Evolutionary conservation across 2,329 filamentous ascomycete species (phyloP).

Genomic region (Botryotinia globosa): DNA sequence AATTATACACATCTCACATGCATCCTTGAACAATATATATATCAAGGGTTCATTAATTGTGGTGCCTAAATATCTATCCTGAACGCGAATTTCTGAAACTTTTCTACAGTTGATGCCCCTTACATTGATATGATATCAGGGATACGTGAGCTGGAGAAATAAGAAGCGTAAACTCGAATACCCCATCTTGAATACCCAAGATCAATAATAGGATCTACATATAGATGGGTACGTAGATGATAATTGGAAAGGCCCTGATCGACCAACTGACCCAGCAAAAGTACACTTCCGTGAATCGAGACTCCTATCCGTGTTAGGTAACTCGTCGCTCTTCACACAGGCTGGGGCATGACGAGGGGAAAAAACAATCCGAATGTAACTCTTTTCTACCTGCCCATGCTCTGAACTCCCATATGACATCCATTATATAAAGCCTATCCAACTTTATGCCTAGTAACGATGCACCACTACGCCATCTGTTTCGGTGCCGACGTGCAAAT

Average conservation of each 20-base stretch:
- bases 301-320: neutral
- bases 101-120: conserved; percentile 5
- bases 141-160: neutral
- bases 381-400: neutral
- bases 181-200: neutral
- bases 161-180: neutral
- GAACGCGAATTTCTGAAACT: conserved; percentile 12
- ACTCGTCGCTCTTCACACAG: neutral
- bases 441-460: neutral
- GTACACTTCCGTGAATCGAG: neutral
- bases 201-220: neutral
- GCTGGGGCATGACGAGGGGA: neutral
- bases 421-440: conserved; percentile 5
- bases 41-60: conserved; percentile 16
- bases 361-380: neutral
- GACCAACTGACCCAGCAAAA: neutral
- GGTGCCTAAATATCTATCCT: conserved; percentile 13
- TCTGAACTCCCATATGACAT: neutral
- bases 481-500: neutral
- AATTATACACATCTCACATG: neutral
- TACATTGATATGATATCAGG: neutral
- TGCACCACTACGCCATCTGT: neutral
- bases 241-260: conserved; percentile 1
- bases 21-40: conserved; percentile 10
- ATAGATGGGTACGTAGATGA: conserved; percentile 5